Evolutionary conservation across 1,139 yeast species (phyloP), one percentile per base, ranked within the genome.

Genomic region (Kodamaea ohmeri): DNA sequence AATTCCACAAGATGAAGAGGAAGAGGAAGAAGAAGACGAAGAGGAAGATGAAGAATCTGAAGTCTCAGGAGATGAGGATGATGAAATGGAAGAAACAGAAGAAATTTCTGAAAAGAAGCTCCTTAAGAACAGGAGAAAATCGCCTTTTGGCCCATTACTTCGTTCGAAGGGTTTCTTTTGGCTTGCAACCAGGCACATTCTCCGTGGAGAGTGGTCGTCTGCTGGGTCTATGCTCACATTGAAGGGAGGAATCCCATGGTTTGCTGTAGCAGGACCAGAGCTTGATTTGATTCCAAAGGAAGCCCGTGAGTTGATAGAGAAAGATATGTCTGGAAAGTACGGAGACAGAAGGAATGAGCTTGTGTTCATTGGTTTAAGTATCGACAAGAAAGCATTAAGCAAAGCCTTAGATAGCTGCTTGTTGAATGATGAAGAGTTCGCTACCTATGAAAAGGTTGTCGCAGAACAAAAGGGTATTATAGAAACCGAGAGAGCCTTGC

Each of bases 121-220:
- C 21, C 43, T 58, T 3, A 44, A 45, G 12, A 68, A 67, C 46
- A 67, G 63, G 44, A 55, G 56, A 27, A 53, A 50, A 12, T 67
- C 74, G 2, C 51, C 62, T 1, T 66, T 70, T 38, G 64, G 65
- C 0, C 55, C 62, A 3, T 47, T 71, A 28, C 44, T 70, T 13
- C 59, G 75, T 9, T 65, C 72, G 3, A 69, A 71, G 43, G 75
- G 76, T 0, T 68, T 67, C 45, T 58, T 71, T 41, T 71, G 76
- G 76, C 49, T 71, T n/a, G 75, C 76, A 2, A 57, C 73, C 3
- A 53, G 74, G 40, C 55, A 60, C 38, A 59, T 67, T 6, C 51
- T 62, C 27, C 54, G 70, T 45, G 74, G 74, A 15, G 73, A 69
- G 52, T 68, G 73, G 74, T 63, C 71, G 3, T 67, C 70, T 33